Percentiles rank a stretch among this genome's conserved stretches.
Conservation (phyloP, 495 filamentous ascomycete genomes). For the Arthonia radiata region DNA sequence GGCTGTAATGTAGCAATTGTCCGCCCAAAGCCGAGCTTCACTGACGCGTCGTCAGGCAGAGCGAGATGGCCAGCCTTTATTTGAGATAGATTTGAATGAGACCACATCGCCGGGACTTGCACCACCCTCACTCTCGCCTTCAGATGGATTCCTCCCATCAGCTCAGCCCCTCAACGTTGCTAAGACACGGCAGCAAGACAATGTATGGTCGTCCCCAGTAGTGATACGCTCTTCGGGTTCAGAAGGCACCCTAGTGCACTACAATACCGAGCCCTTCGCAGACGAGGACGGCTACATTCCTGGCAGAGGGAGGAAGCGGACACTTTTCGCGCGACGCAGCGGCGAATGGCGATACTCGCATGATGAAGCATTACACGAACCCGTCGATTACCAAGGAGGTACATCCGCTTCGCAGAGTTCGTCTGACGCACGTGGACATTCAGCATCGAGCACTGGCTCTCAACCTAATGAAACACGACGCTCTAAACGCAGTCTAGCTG, state of each 20-base stretch:
- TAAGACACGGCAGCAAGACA: constrained; percentile 2
- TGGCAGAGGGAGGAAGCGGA: constrained; percentile 42
- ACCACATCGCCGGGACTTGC: too few species aligned
- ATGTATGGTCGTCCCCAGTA: constrained; percentile 47
- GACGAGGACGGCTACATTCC: constrained; percentile 40
- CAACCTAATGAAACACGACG: too few species aligned
- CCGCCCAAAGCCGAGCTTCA: too few species aligned
- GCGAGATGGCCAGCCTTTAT: too few species aligned
- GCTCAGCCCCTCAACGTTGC: constrained; percentile 2
- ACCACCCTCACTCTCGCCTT: constrained; percentile 3
- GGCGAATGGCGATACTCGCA: constrained; percentile 47
- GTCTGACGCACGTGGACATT: too few species aligned
- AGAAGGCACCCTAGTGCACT: constrained; percentile 30
- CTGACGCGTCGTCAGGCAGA: too few species aligned
- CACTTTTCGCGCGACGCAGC: constrained; percentile 42
- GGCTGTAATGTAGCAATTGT: too few species aligned
- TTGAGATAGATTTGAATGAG: too few species aligned
- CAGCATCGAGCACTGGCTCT: too few species aligned
- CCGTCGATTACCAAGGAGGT: constrained; percentile 37
- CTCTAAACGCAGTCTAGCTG: too few species aligned
- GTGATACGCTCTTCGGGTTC: constrained; percentile 36
- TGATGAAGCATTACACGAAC: too few species aligned
- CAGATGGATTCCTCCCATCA: constrained; percentile 2
- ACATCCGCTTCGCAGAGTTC: constrained; percentile 12
- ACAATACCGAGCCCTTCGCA: constrained; percentile 38